A percentile compares a stretch with the other conserved stretches of the same genome.
Conservation (phyloP, 129 eudicot species). For the Helianthus tuberosus region DNA sequence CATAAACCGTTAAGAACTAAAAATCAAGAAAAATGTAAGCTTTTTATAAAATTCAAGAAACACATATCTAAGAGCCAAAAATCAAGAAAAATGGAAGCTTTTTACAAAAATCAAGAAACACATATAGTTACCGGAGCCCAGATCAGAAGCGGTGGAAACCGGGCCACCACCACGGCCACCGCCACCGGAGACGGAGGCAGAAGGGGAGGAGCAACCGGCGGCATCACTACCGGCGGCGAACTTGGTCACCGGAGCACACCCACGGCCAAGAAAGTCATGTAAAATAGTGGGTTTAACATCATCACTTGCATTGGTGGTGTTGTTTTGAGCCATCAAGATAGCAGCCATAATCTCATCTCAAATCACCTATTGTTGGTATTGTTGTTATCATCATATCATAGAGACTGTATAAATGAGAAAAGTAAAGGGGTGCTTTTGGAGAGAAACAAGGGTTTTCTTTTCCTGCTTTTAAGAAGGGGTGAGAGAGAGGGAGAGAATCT, state of each 20-base stretch:
- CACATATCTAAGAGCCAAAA: conserved; percentile 2
- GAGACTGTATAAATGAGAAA: conserved; percentile 18
- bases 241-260: conserved; percentile 40
- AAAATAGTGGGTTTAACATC: conserved; percentile 70
- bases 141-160: conserved; percentile 81
- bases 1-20: neutral
- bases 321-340: conserved; percentile 47
- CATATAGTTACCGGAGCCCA: conserved; percentile 67
- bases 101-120: neutral
- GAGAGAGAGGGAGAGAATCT: conserved; percentile 28
- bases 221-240: conserved; percentile 33
- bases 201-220: conserved; percentile 47
- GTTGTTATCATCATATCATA: conserved; percentile 8
- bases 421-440: conserved; percentile 18
- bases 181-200: conserved; percentile 52
- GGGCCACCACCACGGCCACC: conserved; percentile 61
- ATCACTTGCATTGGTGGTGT: conserved; percentile 34
- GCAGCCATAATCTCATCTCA: conserved; percentile 47
- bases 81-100: neutral
- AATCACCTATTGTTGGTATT: neutral
- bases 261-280: conserved; percentile 74
- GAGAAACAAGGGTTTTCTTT: conserved; percentile 36
- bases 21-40: neutral
- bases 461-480: conserved; percentile 38
- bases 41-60: neutral